These are phyloP conservation scores for Suaeda aralocaspica DNA, from an alignment of 148 eudicot species.

Conservation along the genomic window DNA sequence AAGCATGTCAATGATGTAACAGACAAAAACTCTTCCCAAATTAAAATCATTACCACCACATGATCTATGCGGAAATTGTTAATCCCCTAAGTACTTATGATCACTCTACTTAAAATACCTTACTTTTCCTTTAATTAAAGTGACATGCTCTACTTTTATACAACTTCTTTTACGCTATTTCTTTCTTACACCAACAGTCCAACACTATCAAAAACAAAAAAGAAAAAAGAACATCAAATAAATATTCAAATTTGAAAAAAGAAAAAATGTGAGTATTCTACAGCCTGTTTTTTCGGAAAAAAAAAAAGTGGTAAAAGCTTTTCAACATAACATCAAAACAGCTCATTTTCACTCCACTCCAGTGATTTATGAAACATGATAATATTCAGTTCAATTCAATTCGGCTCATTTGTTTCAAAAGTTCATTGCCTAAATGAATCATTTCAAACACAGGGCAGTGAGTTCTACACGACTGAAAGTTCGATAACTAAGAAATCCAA, in stretches of 20 bases:
- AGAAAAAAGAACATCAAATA: background rate
- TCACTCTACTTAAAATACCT: too few species aligned
- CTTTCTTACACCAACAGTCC: background rate
- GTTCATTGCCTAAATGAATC: too few species aligned
- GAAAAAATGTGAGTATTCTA: background rate
- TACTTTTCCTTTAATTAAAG: too few species aligned
- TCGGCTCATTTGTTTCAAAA: too few species aligned
- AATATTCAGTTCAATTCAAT: background rate
- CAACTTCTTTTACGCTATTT: background rate
- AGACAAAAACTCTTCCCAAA: too few species aligned
- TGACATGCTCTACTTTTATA: background rate
- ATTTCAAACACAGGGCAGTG: too few species aligned
- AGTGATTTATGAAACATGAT: background rate
- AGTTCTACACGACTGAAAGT: too few species aligned
- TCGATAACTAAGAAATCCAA: too few species aligned
- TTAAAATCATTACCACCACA: background rate
- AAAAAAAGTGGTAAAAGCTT: background rate
- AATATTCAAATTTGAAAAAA: background rate
- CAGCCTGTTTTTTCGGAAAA: background rate
- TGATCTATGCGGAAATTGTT: background rate
- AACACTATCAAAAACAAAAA: background rate
- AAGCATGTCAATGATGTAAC: too few species aligned
- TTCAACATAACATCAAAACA: too few species aligned
- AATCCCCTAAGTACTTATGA: too few species aligned
- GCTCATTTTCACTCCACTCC: background rate